Evolutionary conservation across 1,284 basidiomycete species (phyloP).

Genomic region (Fomitopsis schrenkii): DNA sequence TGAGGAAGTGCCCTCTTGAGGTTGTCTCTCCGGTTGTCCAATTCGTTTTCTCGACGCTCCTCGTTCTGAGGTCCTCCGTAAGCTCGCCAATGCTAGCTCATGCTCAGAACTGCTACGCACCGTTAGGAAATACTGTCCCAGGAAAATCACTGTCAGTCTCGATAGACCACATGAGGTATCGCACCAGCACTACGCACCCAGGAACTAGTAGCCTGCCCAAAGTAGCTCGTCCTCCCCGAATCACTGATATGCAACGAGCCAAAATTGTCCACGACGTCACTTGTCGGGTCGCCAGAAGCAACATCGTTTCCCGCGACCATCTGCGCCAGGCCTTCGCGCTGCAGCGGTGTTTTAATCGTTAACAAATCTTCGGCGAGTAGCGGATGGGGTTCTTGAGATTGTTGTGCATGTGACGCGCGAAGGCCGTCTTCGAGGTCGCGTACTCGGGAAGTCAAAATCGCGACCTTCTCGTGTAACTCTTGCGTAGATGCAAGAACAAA

Average conservation of each 20-base stretch:
- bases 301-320: constrained; percentile 12
- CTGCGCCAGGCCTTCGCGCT: constrained; percentile 46
- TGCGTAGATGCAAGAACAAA: constrained; percentile 79
- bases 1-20: constrained; percentile 54
- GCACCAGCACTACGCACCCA: constrained; percentile 44
- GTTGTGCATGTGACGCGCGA: constrained; percentile 50
- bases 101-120: constrained; percentile 29
- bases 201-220: constrained; percentile 72
- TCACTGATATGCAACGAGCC: constrained; percentile 68
- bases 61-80: constrained; percentile 43
- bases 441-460: constrained; percentile 67
- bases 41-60: constrained; percentile 48
- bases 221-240: constrained; percentile 68
- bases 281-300: constrained; percentile 43
- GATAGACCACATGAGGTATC: constrained; percentile 2
- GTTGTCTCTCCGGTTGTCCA: constrained; percentile 43
- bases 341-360: constrained; percentile 67
- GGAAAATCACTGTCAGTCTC: background rate
- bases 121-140: constrained; percentile 66
- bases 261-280: constrained; percentile 73
- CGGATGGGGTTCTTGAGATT: constrained; percentile 62
- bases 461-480: constrained; percentile 79
- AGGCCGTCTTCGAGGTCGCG: constrained; percentile 76
- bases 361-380: constrained; percentile 67
- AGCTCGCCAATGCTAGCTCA: constrained; percentile 7